These are phyloP conservation scores for bread wheat (Triticum aestivum) DNA, from an alignment of 176 grass and related monocot species.

Conservation along the genomic window IWGSC_CS_RefSeq_v2.1 NC_057806.1:509664501-509665000, in stretches of 20 bases:
- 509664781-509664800: constrained; percentile 59
- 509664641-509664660: constrained; percentile 23
- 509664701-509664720: constrained; percentile 63
- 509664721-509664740: constrained; percentile 28
- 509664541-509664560: constrained; percentile 46
- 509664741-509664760: constrained; percentile 41
- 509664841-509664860: constrained; percentile 40
- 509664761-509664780: constrained; percentile 68
- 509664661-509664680: constrained; percentile 46
- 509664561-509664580: constrained; percentile 59
- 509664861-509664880: constrained; percentile 49
- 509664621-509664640: constrained; percentile 19
- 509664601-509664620: constrained; percentile 49
- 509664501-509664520: constrained; percentile 44
- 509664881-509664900: constrained; percentile 62
- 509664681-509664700: constrained; percentile 75
- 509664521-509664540: constrained; percentile 37
- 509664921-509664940: constrained; percentile 50
- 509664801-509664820: constrained; percentile 25
- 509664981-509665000: constrained; percentile 63
- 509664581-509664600: constrained; percentile 44
- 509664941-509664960: constrained; percentile 35
- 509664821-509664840: constrained; percentile 46
- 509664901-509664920: constrained; percentile 50
- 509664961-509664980: constrained; percentile 64